Evolutionary conservation across 1,139 yeast species (phyloP).

Genomic region (Taphrina communis): DNA sequence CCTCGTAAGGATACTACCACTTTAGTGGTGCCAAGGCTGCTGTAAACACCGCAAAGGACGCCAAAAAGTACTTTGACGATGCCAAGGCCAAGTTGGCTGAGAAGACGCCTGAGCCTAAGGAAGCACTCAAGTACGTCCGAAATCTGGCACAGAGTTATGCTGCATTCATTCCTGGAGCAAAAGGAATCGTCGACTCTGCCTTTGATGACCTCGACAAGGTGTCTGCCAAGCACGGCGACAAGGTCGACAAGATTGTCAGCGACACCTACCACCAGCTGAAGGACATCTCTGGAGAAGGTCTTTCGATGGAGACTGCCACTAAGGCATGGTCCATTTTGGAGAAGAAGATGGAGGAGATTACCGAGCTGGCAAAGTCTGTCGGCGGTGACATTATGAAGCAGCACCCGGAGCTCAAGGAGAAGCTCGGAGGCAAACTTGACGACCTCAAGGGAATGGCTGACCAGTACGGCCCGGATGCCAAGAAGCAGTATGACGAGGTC

Average conservation of each 20-base stretch:
- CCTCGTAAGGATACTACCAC: constrained; percentile 32
- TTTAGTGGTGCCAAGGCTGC: constrained; percentile 42
- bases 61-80: constrained; percentile 42
- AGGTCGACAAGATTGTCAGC: constrained; percentile 41
- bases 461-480: constrained; percentile 41
- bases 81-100: constrained; percentile 30
- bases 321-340: constrained; percentile 37
- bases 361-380: constrained; percentile 32
- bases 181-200: constrained; percentile 35
- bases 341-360: constrained; percentile 31
- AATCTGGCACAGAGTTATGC: constrained; percentile 36
- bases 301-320: constrained; percentile 33
- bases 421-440: constrained; percentile 29
- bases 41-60: constrained; percentile 39
- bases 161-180: constrained; percentile 40
- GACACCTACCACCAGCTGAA: constrained; percentile 38
- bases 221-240: constrained; percentile 39
- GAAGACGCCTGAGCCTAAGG: constrained; percentile 38
- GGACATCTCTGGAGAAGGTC: constrained; percentile 27
- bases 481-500: constrained; percentile 38
- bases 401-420: constrained; percentile 40
- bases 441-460: constrained; percentile 34
- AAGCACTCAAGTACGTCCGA: constrained; percentile 30
- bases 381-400: constrained; percentile 34
- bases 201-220: constrained; percentile 40